Evolutionary conservation across 1,284 basidiomycete species (phyloP).

Genomic region (Chiua sp.): DNA sequence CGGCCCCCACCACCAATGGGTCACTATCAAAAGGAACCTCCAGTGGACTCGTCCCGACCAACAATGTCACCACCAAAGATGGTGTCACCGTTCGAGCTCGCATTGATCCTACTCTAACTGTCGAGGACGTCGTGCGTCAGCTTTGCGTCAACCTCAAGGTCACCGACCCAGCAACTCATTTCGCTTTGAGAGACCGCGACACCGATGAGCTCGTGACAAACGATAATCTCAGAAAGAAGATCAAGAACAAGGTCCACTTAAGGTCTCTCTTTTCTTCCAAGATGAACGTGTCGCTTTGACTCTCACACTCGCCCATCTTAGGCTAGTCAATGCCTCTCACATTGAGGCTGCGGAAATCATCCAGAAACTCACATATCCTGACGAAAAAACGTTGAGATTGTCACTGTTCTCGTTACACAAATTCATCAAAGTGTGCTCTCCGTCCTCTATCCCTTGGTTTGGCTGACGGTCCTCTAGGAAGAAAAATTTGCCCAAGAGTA

Average conservation of each 20-base stretch:
- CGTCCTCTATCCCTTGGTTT: background rate
- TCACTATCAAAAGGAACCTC: slow-evolving; percentile 41
- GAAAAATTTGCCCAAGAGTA: slow-evolving; percentile 90
- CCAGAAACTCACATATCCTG: slow-evolving; percentile 68
- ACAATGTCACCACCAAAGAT: slow-evolving; percentile 77
- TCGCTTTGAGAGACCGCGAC: slow-evolving; percentile 86
- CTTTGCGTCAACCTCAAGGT: slow-evolving; percentile 84
- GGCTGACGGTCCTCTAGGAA: slow-evolving; percentile 58
- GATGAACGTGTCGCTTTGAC: background rate
- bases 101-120: slow-evolving; percentile 80
- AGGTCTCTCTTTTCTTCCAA: slow-evolving; percentile 59
- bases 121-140: slow-evolving; percentile 81
- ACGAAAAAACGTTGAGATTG: slow-evolving; percentile 68
- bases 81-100: slow-evolving; percentile 76
- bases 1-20: slow-evolving; percentile 46
- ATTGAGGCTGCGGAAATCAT: slow-evolving; percentile 85
- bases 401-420: slow-evolving; percentile 85
- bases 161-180: slow-evolving; percentile 80
- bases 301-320: slow-evolving; percentile 34
- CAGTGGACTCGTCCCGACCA: slow-evolving; percentile 69
- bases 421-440: slow-evolving; percentile 65
- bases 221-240: slow-evolving; percentile 84
- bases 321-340: slow-evolving; percentile 81
- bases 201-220: slow-evolving; percentile 91
- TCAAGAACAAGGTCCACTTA: slow-evolving; percentile 77